Evolutionary conservation across 257 asterid species (phyloP).

Genomic region (Sherardia arvensis): DNA sequence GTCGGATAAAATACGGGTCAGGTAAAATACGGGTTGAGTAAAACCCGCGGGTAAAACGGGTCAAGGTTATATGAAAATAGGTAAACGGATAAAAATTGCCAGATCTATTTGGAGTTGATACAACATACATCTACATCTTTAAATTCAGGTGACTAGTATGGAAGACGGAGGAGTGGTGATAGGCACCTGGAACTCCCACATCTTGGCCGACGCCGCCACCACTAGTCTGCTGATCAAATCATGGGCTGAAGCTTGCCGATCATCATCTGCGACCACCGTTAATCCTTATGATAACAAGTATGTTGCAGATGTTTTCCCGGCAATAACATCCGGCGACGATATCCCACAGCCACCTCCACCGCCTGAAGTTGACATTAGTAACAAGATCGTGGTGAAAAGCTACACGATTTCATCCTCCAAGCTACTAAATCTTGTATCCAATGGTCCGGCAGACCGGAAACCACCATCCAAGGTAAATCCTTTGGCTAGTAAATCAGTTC

Average conservation of each 20-base stretch:
- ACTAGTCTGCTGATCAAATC: background rate
- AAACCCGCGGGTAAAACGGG: too few species aligned
- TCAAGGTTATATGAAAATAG: too few species aligned
- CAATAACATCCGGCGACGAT: background rate
- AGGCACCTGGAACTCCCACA: slow-evolving; percentile 9
- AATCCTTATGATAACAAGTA: background rate
- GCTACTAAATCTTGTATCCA: background rate
- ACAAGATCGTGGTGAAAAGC: slow-evolving; percentile 10
- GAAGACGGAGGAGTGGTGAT: slow-evolving; percentile 13
- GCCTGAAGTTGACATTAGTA: background rate
- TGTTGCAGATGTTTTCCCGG: slow-evolving; percentile 7
- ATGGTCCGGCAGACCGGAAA: background rate
- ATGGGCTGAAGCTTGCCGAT: slow-evolving; percentile 10
- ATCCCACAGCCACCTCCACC: background rate
- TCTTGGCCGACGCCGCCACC: slow-evolving; percentile 9
- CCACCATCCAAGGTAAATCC: background rate
- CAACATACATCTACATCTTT: too few species aligned
- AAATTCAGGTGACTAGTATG: slow-evolving; percentile 3
- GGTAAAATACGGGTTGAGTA: too few species aligned
- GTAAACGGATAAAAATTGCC: too few species aligned
- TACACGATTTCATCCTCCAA: background rate
- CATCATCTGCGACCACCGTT: background rate
- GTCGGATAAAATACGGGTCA: too few species aligned
- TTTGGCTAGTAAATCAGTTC: too few species aligned
- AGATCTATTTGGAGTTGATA: too few species aligned